A percentile compares a stretch with the other conserved stretches of the same genome.
phyloP scores from a whole-genome alignment of 805 yeast genomes.

The Saccharomycopsis synnaedendra region DNA sequence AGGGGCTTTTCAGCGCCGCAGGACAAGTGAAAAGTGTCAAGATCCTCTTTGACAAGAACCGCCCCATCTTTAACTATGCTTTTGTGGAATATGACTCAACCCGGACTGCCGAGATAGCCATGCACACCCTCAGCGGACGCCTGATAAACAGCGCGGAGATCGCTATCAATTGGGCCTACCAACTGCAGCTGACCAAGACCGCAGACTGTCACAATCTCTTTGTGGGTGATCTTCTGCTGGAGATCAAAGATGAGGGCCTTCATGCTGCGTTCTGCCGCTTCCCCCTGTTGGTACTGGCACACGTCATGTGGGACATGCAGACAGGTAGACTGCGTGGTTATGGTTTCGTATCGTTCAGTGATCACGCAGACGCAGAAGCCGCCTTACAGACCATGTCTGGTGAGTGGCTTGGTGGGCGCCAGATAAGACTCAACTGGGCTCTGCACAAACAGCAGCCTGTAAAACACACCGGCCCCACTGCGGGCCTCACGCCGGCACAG shows the following conservation, averaged over 20 bases:
- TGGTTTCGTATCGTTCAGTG: slow-evolving; percentile 74
- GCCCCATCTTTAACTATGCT: slow-evolving; percentile 67
- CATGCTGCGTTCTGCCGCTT: slow-evolving; percentile 44
- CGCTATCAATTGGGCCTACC: slow-evolving; percentile 74
- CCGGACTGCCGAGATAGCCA: slow-evolving; percentile 50
- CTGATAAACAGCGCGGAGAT: slow-evolving; percentile 43
- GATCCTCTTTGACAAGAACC: slow-evolving; percentile 65
- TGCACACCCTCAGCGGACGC: slow-evolving; percentile 48
- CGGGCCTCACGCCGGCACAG: slow-evolving; percentile 30
- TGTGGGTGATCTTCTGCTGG: slow-evolving; percentile 78
- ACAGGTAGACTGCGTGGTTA: slow-evolving; percentile 87
- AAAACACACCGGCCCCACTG: slow-evolving; percentile 6
- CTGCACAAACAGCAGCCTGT: slow-evolving; percentile 44
- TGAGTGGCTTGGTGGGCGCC: slow-evolving; percentile 56
- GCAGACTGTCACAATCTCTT: slow-evolving; percentile 60
- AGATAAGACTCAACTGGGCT: slow-evolving; percentile 84
- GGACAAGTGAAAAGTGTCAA: slow-evolving; percentile 57
- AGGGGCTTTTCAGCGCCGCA: slow-evolving; percentile 49
- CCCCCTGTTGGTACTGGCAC: slow-evolving; percentile 63
- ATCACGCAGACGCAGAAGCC: slow-evolving; percentile 56
- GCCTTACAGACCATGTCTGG: slow-evolving; percentile 73
- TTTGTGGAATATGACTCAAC: slow-evolving; percentile 63
- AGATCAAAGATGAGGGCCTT: slow-evolving; percentile 69
- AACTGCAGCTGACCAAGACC: slow-evolving; percentile 55
- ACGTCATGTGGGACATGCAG: slow-evolving; percentile 97